Conservation (phyloP, 2,329 filamentous ascomycete species). For the Tolypocladium album region DNA sequence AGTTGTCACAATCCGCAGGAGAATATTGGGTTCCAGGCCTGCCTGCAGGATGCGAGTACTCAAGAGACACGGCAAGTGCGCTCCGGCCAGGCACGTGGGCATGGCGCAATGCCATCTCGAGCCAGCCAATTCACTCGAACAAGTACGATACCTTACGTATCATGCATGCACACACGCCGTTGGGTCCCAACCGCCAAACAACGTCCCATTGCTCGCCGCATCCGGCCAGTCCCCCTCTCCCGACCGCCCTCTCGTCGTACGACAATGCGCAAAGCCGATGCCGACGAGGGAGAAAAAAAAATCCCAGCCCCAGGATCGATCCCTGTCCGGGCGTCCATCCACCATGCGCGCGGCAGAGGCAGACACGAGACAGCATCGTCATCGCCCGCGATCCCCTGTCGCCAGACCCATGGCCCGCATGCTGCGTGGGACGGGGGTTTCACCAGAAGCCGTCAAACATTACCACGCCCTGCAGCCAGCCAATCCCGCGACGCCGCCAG, state of each 20-base stretch:
- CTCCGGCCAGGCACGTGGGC: neutral
- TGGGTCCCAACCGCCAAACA: neutral
- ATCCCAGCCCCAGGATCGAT: neutral
- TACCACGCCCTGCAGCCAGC: neutral
- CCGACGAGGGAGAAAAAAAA: neutral
- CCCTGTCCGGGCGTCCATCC: neutral
- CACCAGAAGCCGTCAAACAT: neutral
- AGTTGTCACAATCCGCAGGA: neutral
- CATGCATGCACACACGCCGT: no score
- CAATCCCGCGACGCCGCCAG: neutral
- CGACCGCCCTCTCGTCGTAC: no score
- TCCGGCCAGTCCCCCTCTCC: neutral
- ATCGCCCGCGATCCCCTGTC: neutral
- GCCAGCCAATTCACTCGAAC: neutral
- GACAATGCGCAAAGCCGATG: no score
- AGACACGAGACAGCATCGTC: neutral
- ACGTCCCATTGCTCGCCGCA: neutral
- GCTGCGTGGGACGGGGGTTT: neutral
- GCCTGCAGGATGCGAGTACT: neutral
- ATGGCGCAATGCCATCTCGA: neutral
- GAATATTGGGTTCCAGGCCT: neutral
- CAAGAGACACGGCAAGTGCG: neutral
- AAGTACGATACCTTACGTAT: no score
- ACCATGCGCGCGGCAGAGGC: neutral
- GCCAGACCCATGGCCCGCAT: neutral